Conservation (phyloP, 768 basidiomycete genomes). For the Postia placenta region DNA sequence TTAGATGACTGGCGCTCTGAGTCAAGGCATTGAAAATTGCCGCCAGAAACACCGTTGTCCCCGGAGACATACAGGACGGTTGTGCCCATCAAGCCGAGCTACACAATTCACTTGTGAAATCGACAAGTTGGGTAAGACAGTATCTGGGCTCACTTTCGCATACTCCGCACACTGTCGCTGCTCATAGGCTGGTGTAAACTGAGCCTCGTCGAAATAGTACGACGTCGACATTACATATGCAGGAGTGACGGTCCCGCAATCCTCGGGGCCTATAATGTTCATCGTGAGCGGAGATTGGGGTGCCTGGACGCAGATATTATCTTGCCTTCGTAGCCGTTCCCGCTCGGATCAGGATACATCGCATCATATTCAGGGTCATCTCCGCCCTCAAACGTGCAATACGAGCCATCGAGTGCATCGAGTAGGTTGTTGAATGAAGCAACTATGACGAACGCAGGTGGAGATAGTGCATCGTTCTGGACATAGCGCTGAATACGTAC, state of each 20-base stretch:
- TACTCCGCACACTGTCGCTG: slow-evolving; percentile 39
- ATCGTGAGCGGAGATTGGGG: neutral
- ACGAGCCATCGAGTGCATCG: slow-evolving; percentile 37
- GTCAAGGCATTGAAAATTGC: slow-evolving; percentile 26
- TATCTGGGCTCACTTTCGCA: slow-evolving; percentile 23
- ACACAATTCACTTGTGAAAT: neutral
- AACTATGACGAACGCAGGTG: slow-evolving; percentile 19
- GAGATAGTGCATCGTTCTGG: neutral
- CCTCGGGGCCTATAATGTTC: neutral
- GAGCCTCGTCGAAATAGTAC: slow-evolving; percentile 32
- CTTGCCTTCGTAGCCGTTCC: slow-evolving; percentile 38
- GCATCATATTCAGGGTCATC: slow-evolving; percentile 33
- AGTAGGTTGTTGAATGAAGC: slow-evolving; percentile 40
- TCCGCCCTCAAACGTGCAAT: slow-evolving; percentile 41
- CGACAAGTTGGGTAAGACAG: too few relatives aligned
- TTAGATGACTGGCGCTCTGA: slow-evolving; percentile 17
- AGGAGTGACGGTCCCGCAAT: slow-evolving; percentile 29
- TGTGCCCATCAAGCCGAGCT: slow-evolving; percentile 29
- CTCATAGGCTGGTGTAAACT: slow-evolving; percentile 29
- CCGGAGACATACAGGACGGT: slow-evolving; percentile 40
- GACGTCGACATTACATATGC: slow-evolving; percentile 38
- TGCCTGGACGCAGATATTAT: neutral
- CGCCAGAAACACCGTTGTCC: slow-evolving; percentile 37
- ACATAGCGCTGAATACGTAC: slow-evolving; percentile 16
- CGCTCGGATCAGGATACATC: slow-evolving; percentile 34